Conservation (phyloP, 306 rosid genomes). For the Trifolium repens region DNA sequence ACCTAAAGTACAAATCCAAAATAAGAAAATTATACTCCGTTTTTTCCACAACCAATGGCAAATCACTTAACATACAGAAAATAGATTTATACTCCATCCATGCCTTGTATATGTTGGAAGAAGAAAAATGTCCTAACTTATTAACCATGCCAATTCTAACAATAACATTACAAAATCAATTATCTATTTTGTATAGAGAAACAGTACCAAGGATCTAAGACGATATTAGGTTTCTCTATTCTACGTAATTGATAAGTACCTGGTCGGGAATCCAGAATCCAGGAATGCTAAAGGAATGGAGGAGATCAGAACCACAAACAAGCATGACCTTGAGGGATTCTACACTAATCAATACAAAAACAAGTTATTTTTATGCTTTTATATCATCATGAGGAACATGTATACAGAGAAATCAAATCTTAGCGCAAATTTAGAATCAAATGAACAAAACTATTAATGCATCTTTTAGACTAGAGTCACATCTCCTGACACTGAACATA, state of each 20-base stretch:
- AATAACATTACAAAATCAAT: slow-evolving; percentile 27
- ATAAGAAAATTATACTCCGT: slow-evolving; percentile 28
- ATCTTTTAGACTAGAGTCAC: slow-evolving; percentile 3
- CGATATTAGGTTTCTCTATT: neutral
- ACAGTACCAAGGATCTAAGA: neutral
- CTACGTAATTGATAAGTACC: slow-evolving; percentile 47
- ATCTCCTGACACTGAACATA: neutral
- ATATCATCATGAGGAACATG: slow-evolving; percentile 9
- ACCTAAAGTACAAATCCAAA: slow-evolving; percentile 29
- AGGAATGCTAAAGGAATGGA: slow-evolving; percentile 76
- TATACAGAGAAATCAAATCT: slow-evolving; percentile 21
- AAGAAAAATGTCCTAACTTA: slow-evolving; percentile 14
- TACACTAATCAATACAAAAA: slow-evolving; percentile 45
- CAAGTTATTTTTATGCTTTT: slow-evolving; percentile 25
- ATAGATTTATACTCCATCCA: neutral
- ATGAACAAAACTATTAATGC: slow-evolving; percentile 21
- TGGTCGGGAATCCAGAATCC: slow-evolving; percentile 79
- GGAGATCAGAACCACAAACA: slow-evolving; percentile 93
- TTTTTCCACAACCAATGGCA: slow-evolving; percentile 20
- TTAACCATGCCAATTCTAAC: slow-evolving; percentile 11
- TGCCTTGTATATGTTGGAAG: neutral
- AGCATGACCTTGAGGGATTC: slow-evolving; percentile 87
- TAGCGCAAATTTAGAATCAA: neutral
- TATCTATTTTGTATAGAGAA: neutral
- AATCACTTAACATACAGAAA: slow-evolving; percentile 11